Evolutionary conservation across 1,284 basidiomycete genomes (phyloP).

Genomic region (Cryptococcus wingfieldii): DNA sequence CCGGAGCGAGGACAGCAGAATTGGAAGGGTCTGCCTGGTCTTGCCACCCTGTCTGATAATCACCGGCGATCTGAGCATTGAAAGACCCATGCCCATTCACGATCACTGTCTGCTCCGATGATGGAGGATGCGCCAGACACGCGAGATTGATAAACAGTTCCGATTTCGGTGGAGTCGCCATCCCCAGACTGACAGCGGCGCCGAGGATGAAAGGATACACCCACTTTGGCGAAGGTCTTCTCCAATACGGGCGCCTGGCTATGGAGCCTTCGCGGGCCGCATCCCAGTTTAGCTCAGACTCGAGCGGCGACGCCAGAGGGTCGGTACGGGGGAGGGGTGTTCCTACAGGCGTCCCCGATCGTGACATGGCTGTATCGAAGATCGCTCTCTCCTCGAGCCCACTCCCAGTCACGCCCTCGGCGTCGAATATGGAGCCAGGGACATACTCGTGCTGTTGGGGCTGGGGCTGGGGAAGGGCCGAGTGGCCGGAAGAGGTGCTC

Average conservation of each 20-base stretch:
- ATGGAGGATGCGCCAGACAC: slow-evolving; percentile 46
- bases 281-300: slow-evolving; percentile 17
- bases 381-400: slow-evolving; percentile 19
- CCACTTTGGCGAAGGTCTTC: slow-evolving; percentile 39
- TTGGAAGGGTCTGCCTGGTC: neutral
- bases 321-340: too few relatives aligned
- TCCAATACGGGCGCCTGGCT: slow-evolving; percentile 33
- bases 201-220: slow-evolving; percentile 41
- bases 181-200: slow-evolving; percentile 34
- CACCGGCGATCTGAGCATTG: neutral
- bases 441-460: slow-evolving; percentile 31
- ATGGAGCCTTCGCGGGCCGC: slow-evolving; percentile 28
- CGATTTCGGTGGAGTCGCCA: slow-evolving; percentile 37
- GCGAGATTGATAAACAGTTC: slow-evolving; percentile 46
- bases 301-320: too few relatives aligned
- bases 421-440: slow-evolving; percentile 11
- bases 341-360: neutral
- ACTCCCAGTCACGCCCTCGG: slow-evolving; percentile 8
- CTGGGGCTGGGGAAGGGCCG: slow-evolving; percentile 1
- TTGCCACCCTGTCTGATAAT: neutral
- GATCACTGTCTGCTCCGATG: neutral
- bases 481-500: too few relatives aligned
- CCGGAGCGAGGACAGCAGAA: neutral
- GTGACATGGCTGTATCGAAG: slow-evolving; percentile 14
- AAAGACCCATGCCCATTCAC: neutral